Conservation (phyloP, 1,284 basidiomycete species). For the Cyathus pygmaeus region DNA sequence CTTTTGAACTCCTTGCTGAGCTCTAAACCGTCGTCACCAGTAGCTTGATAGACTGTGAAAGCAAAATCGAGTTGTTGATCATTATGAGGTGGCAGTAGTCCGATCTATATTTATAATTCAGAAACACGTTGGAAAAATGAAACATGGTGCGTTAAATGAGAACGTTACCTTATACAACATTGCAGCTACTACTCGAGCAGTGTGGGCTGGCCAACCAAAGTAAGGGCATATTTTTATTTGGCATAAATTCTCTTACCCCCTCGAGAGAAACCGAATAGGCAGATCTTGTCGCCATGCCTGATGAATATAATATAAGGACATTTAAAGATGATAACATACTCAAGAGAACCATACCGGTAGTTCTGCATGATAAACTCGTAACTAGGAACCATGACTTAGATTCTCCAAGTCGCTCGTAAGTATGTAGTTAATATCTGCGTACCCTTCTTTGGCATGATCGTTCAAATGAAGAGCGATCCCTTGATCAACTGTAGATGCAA, state of each 20-base stretch:
- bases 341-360: conserved; percentile 18
- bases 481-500: conserved; percentile 22
- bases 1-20: conserved; percentile 29
- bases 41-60: conserved; percentile 28
- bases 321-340: not conserved
- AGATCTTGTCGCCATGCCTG: conserved; percentile 21
- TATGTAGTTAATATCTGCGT: too few species aligned
- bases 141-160: too few species aligned
- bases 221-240: not conserved
- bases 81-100: conserved; percentile 16
- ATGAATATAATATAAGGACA: not conserved
- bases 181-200: conserved; percentile 19
- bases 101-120: conserved; percentile 10
- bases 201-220: conserved; percentile 7
- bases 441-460: conserved; percentile 36
- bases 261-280: conserved; percentile 23
- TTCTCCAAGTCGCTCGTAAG: too few species aligned
- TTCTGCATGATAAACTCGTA: conserved; percentile 26
- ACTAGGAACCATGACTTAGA: too few species aligned
- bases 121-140: not conserved
- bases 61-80: conserved; percentile 24
- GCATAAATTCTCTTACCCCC: conserved; percentile 8
- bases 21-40: conserved; percentile 22
- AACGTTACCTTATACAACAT: conserved; percentile 20
- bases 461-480: conserved; percentile 26